A percentile compares a stretch with the other conserved stretches of the same genome.
phyloP scores from a whole-genome alignment of 768 basidiomycete genomes.

The Termitomyces eurrhizus region DNA sequence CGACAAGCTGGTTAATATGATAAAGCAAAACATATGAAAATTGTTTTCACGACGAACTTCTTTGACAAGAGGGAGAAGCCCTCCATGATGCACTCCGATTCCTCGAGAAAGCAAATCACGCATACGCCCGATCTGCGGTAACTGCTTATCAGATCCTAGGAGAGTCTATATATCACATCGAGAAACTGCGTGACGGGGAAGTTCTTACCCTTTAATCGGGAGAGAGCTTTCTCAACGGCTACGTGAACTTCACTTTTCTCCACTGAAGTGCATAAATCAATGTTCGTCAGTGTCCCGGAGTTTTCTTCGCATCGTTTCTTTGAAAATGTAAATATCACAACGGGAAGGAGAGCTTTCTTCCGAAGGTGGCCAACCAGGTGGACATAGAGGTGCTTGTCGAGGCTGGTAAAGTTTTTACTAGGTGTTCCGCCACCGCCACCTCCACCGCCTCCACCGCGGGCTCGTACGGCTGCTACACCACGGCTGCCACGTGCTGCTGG shows the following conservation, averaged over 20 bases:
- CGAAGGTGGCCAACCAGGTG: conserved; percentile 84
- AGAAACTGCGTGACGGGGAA: conserved; percentile 2
- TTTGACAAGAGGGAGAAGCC: conserved; percentile 93
- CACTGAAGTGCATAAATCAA: conserved; percentile 80
- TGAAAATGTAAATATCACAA: conserved; percentile 95
- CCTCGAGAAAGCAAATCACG: conserved; percentile 86
- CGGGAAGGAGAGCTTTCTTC: conserved; percentile 85
- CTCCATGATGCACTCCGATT: conserved; percentile 97
- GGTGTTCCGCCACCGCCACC: conserved; percentile 34
- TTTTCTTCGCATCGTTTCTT: conserved; percentile 98
- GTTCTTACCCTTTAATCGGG: conserved; percentile 72
- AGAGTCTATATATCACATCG: conserved; percentile 8
- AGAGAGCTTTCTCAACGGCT: conserved; percentile 87
- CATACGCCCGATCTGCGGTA: conserved; percentile 93
- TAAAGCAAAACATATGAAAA: conserved; percentile 4
- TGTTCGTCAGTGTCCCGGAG: conserved; percentile 81
- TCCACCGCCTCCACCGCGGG: conserved; percentile 36
- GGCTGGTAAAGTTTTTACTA: conserved; percentile 59
- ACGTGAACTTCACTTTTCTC: conserved; percentile 99
- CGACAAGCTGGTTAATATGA: conserved; percentile 65
- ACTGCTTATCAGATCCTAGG: conserved; percentile 81
- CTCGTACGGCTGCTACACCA: conserved; percentile 29
- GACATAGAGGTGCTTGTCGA: conserved; percentile 91
- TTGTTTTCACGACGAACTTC: conserved; percentile 51
- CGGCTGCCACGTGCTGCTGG: conserved; percentile 38